Percentiles rank a stretch among this genome's conserved stretches.
Evolutionary conservation across 306 rosid species (phyloP).

Genomic region (Vicia faba): DNA sequence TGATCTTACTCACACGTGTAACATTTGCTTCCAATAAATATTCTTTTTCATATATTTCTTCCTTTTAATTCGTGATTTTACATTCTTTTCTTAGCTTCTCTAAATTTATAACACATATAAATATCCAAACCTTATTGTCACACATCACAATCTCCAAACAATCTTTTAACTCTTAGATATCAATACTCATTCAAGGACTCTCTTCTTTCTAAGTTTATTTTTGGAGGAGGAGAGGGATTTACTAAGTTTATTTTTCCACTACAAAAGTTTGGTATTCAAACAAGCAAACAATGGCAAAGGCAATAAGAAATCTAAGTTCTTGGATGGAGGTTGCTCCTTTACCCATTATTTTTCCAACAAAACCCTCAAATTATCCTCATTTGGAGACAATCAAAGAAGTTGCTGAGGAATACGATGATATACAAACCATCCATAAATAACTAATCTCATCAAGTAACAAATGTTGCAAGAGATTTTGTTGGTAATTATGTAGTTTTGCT

Average conservation of each 20-base stretch:
- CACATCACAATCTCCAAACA: not conserved
- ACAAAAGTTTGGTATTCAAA: not conserved
- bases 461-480: not conserved
- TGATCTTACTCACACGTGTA: conserved; percentile 28
- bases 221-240: conserved; percentile 39
- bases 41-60: not conserved
- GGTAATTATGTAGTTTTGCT: not conserved
- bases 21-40: conserved; percentile 7
- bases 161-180: conserved; percentile 5
- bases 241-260: not conserved
- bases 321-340: conserved; percentile 69
- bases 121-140: not conserved
- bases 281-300: conserved; percentile 46
- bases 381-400: conserved; percentile 68
- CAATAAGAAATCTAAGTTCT: conserved; percentile 37
- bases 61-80: conserved; percentile 26
- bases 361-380: conserved; percentile 56
- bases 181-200: conserved; percentile 33
- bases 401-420: conserved; percentile 35
- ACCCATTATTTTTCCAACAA: conserved; percentile 50
- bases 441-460: conserved; percentile 5
- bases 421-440: conserved; percentile 21
- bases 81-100: conserved; percentile 10
- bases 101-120: not conserved
- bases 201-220: conserved; percentile 48